These are phyloP conservation scores for Colletotrichum truncatum DNA, from an alignment of 2,329 filamentous ascomycete species.

Conservation along the genomic window DNA sequence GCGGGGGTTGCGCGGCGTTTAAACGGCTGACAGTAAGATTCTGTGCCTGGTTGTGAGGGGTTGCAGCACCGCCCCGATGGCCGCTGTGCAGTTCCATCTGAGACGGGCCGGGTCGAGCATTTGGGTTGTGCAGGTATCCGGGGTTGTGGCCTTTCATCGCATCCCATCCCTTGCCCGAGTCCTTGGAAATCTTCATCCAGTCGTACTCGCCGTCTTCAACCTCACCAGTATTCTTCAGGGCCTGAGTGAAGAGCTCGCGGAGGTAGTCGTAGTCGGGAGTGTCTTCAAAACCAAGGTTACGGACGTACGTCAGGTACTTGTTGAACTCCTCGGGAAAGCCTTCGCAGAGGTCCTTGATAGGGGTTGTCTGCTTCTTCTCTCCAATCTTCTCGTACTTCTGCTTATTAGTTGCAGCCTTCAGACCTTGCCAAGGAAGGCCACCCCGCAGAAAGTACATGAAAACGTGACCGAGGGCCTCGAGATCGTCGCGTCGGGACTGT, in stretches of 20 bases:
- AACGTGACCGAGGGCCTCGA: slow-evolving; percentile 85
- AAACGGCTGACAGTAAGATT: slow-evolving; percentile 85
- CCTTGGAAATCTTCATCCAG: slow-evolving; percentile 97
- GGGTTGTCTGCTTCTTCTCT: slow-evolving; percentile 99
- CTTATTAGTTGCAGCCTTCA: slow-evolving; percentile 82
- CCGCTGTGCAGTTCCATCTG: slow-evolving; percentile 85
- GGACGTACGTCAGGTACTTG: slow-evolving; percentile 96
- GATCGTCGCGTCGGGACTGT: slow-evolving; percentile 93
- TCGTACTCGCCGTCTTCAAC: slow-evolving; percentile 99
- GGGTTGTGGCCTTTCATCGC: slow-evolving; percentile 72
- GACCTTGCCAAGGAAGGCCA: slow-evolving; percentile 75
- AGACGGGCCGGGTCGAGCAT: slow-evolving; percentile 81
- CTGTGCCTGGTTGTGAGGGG: slow-evolving; percentile 69
- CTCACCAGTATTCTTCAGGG: slow-evolving; percentile 91
- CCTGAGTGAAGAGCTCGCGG: slow-evolving; percentile 94
- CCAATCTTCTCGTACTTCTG: slow-evolving; percentile 99
- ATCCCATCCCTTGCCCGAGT: slow-evolving; percentile 89
- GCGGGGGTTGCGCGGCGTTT: slow-evolving; percentile 92
- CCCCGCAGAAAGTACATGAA: slow-evolving; percentile 81
- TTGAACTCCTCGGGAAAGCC: slow-evolving; percentile 97
- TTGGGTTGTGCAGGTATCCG: slow-evolving; percentile 77
- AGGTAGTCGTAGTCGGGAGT: slow-evolving; percentile 98
- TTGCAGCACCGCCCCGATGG: slow-evolving; percentile 72
- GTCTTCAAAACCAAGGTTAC: slow-evolving; percentile 98
- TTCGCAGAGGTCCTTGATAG: slow-evolving; percentile 96